Evolutionary conservation across 1,139 yeast species (phyloP).

Genomic region (Geotrichum reessii): DNA sequence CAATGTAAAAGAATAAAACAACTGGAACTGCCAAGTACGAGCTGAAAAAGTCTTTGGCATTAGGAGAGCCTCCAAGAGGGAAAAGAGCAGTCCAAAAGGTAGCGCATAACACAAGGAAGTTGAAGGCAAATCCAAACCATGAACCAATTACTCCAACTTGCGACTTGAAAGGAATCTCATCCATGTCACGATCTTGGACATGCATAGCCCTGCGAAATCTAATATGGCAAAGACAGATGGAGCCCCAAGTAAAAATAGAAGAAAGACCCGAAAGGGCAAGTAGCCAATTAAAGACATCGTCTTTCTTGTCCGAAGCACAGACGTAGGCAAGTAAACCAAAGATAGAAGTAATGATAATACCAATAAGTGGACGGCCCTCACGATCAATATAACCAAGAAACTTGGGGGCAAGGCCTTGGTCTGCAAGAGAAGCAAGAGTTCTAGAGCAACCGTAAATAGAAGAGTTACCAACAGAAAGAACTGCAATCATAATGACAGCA

Average conservation of each 20-base stretch:
- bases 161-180: conserved; percentile 65
- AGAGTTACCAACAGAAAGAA: conserved; percentile 68
- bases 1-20: conserved; percentile 44
- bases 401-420: conserved; percentile 76
- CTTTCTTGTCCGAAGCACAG: conserved; percentile 63
- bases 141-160: conserved; percentile 72
- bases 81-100: conserved; percentile 78
- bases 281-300: conserved; percentile 70
- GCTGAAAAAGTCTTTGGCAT: conserved; percentile 45
- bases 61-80: conserved; percentile 51
- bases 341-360: conserved; percentile 50
- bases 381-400: conserved; percentile 67
- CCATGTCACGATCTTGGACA: conserved; percentile 55
- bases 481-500: conserved; percentile 67
- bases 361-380: conserved; percentile 67
- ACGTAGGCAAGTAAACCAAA: conserved; percentile 68
- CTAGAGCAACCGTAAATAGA: conserved; percentile 75
- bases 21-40: conserved; percentile 52
- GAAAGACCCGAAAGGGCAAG: conserved; percentile 76
- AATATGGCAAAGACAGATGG: conserved; percentile 68
- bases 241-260: conserved; percentile 75
- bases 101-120: conserved; percentile 60
- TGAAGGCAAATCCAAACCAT: conserved; percentile 54
- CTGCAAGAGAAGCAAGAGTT: conserved; percentile 74
- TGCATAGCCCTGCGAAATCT: conserved; percentile 73